Evolutionary conservation across 441 rosid species (phyloP).

Genomic region (Gossypium laxum): DNA sequence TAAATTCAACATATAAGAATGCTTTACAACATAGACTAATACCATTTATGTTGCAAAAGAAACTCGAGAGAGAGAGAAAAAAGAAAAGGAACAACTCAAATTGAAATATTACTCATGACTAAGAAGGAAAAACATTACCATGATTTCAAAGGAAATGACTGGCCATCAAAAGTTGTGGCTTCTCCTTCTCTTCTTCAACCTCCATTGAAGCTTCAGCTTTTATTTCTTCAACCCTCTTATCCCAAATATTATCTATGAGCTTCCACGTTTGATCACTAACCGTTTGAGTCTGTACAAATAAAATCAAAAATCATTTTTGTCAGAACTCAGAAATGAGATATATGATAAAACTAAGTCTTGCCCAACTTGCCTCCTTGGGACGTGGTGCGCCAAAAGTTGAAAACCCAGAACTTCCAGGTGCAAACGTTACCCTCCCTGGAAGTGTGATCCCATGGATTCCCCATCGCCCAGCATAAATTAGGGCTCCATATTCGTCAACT

Average conservation of each 20-base stretch:
- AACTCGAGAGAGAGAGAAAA: not conserved
- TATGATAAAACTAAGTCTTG: not conserved
- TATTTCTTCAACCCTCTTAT: slow-evolving; percentile 59
- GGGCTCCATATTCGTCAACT: slow-evolving; percentile 77
- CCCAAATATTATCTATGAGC: slow-evolving; percentile 75
- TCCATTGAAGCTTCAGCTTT: slow-evolving; percentile 49
- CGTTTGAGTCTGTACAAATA: slow-evolving; percentile 53
- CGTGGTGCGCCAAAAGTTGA: slow-evolving; percentile 89
- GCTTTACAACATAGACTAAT: not conserved
- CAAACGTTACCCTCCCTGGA: slow-evolving; percentile 88
- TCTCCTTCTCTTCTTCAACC: slow-evolving; percentile 63
- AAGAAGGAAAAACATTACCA: not conserved
- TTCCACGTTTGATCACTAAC: slow-evolving; percentile 80
- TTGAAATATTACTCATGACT: not conserved
- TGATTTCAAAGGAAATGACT: slow-evolving; percentile 61
- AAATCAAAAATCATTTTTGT: slow-evolving; percentile 7
- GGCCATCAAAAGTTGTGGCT: slow-evolving; percentile 76
- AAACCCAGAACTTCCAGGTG: slow-evolving; percentile 93
- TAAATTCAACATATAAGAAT: not conserved
- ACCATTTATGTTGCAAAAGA: not conserved
- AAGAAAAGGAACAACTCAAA: not conserved
- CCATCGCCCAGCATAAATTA: slow-evolving; percentile 91
- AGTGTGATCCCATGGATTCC: slow-evolving; percentile 76
- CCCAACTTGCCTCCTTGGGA: slow-evolving; percentile 57
- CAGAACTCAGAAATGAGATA: slow-evolving; percentile 10